phyloP scores from a whole-genome alignment of 139 green algal genomes.

The Spirogloea muscicola region DNA sequence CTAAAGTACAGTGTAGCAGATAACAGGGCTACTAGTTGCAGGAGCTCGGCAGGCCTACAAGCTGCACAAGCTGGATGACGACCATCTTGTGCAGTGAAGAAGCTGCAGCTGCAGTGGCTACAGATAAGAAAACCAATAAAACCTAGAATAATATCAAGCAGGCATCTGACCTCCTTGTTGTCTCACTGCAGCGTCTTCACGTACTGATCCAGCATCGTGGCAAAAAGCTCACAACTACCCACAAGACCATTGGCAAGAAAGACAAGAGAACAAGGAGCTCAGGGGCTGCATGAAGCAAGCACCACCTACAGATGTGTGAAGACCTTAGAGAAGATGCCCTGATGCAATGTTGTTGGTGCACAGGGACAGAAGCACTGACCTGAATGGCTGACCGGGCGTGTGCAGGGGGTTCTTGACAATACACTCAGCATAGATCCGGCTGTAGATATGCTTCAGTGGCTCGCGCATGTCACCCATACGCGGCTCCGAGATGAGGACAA shows the following conservation, averaged over 20 bases:
- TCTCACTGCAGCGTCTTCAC: slow-evolving; percentile 33
- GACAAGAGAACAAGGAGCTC: not conserved
- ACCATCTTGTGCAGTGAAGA: too few species aligned
- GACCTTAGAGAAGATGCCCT: not conserved
- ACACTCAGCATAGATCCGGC: slow-evolving; percentile 71
- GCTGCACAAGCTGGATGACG: too few species aligned
- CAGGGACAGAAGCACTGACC: slow-evolving; percentile 48
- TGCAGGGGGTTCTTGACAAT: slow-evolving; percentile 83
- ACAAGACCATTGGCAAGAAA: not conserved
- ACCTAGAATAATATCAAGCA: too few species aligned
- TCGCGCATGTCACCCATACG: slow-evolving; percentile 67
- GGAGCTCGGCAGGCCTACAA: too few species aligned
- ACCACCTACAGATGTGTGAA: not conserved
- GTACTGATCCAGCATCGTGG: slow-evolving; percentile 13
- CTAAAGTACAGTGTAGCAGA: too few species aligned
- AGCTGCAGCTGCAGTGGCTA: too few species aligned
- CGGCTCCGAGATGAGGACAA: slow-evolving; percentile 77
- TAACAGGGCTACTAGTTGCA: too few species aligned
- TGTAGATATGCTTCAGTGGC: slow-evolving; percentile 71
- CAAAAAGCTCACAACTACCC: slow-evolving; percentile 36
- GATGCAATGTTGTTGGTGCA: not conserved
- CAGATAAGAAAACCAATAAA: too few species aligned
- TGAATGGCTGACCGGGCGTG: slow-evolving; percentile 66
- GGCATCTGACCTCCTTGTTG: too few species aligned
- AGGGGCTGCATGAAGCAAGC: not conserved